These are phyloP conservation scores for Globisporangium rhizosaccharum DNA, from an alignment of 352 stramenopile species.

Conservation along the genomic window DNA sequence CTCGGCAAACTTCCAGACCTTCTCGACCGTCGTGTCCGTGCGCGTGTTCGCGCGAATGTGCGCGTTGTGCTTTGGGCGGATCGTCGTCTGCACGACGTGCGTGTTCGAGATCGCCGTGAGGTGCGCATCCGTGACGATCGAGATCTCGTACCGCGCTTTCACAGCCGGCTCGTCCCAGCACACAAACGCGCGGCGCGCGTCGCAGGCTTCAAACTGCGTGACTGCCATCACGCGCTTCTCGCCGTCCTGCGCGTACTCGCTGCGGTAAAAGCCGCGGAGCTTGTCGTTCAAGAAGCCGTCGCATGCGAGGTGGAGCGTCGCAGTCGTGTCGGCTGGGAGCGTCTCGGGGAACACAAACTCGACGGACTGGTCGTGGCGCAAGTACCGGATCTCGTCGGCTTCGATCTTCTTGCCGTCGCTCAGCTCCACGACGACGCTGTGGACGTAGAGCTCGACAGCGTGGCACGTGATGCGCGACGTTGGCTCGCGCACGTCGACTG, in stretches of 20 bases:
- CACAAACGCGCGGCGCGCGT: constrained; percentile 92
- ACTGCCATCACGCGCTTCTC: constrained; percentile 92
- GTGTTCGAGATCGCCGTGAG: constrained; percentile 96
- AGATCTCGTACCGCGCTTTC: constrained; percentile 94
- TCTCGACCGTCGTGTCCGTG: constrained; percentile 39
- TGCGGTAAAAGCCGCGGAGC: constrained; percentile 96
- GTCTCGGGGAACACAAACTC: constrained; percentile 48
- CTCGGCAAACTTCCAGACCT: constrained; percentile 86
- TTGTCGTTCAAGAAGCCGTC: constrained; percentile 87
- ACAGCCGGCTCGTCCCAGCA: constrained; percentile 97
- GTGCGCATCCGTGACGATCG: constrained; percentile 87
- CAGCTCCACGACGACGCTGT: constrained; percentile 56
- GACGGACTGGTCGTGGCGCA: constrained; percentile 47
- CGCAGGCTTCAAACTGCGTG: constrained; percentile 78
- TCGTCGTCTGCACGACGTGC: constrained; percentile 85
- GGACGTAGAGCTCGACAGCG: constrained; percentile 91
- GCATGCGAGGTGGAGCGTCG: constrained; percentile 46
- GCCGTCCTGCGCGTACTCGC: constrained; percentile 88
- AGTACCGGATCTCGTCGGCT: constrained; percentile 43
- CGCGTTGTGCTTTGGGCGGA: constrained; percentile 54
- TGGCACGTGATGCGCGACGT: constrained; percentile 89
- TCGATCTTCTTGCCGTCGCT: constrained; percentile 16
- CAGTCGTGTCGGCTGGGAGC: constrained; percentile 23
- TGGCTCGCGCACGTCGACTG: constrained; percentile 42
- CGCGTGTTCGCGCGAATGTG: constrained; percentile 44